phyloP scores from a whole-genome alignment of 106 monocot species.

The Dendrobium nobile region DNA sequence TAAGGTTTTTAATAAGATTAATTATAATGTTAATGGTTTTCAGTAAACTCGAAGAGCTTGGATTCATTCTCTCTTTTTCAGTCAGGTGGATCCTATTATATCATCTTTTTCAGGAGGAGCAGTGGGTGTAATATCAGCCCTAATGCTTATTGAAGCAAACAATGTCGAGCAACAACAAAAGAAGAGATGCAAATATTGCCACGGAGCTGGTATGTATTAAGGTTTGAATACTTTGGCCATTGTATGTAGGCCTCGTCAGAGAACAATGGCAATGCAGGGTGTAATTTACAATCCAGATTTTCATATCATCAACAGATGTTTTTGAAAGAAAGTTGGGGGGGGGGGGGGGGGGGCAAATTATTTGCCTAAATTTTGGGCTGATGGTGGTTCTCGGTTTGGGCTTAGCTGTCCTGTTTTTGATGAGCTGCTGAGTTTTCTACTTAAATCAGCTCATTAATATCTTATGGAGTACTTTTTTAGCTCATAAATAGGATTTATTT shows the following conservation, averaged over 20 bases:
- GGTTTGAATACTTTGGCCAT: not conserved
- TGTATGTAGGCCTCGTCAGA: not conserved
- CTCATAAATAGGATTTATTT: no score
- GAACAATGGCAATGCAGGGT: not conserved
- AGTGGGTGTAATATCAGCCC: slow-evolving; percentile 87
- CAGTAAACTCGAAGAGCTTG: not conserved
- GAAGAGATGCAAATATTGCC: slow-evolving; percentile 92
- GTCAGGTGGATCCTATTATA: slow-evolving; percentile 94
- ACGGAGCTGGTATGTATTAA: slow-evolving; percentile 59
- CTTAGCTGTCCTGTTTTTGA: no score
- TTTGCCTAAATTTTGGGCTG: no score
- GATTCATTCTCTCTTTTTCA: slow-evolving; percentile 21
- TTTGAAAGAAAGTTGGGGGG: not conserved
- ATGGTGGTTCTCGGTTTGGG: no score
- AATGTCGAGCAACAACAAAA: slow-evolving; percentile 89
- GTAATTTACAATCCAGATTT: not conserved
- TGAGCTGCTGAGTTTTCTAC: no score
- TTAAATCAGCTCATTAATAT: no score
- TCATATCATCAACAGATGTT: not conserved
- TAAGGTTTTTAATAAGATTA: slow-evolving; percentile 45
- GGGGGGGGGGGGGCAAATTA: no score
- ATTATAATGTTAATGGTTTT: not conserved
- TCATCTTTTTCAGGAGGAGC: slow-evolving; percentile 94
- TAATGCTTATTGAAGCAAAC: slow-evolving; percentile 86
- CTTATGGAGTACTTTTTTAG: no score